Percentiles rank a stretch among this genome's conserved stretches.
Conservation (phyloP, 176 grass and related monocot species). For the Avena eriantha region DNA sequence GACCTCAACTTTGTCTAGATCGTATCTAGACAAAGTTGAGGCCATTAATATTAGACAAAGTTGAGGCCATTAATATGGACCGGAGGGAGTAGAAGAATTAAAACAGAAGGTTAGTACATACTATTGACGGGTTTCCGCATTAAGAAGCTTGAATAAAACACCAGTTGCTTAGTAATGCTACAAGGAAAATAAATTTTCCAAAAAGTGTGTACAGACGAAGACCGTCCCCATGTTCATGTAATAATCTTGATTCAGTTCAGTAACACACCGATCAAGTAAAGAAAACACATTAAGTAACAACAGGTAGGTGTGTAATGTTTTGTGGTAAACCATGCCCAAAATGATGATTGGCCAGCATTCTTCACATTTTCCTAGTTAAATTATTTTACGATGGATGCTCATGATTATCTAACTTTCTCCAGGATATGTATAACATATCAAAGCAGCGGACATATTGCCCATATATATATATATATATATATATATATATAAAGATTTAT, state of each 20-base stretch:
- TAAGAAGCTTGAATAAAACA: conserved; percentile 32
- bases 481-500: conserved; percentile 7
- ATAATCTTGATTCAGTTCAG: conserved; percentile 25
- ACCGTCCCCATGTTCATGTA: background rate
- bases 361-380: background rate
- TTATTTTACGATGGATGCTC: background rate
- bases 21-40: no score
- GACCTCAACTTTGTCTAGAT: no score
- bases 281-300: background rate
- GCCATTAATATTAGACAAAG: no score
- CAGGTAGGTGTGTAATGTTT: background rate
- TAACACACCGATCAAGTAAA: conserved; percentile 7
- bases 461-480: conserved; percentile 9
- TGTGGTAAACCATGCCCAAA: background rate
- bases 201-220: background rate
- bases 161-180: conserved; percentile 18
- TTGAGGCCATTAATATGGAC: no score
- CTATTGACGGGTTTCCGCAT: background rate
- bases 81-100: background rate
- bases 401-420: conserved; percentile 17
- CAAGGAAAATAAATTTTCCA: background rate
- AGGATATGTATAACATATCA: conserved; percentile 15
- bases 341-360: background rate
- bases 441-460: background rate
- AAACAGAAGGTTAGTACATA: background rate